Evolutionary conservation across 2,329 filamentous ascomycete genomes (phyloP), one percentile per base, ranked within the genome.

Genomic region (Sporothrix sp.): DNA sequence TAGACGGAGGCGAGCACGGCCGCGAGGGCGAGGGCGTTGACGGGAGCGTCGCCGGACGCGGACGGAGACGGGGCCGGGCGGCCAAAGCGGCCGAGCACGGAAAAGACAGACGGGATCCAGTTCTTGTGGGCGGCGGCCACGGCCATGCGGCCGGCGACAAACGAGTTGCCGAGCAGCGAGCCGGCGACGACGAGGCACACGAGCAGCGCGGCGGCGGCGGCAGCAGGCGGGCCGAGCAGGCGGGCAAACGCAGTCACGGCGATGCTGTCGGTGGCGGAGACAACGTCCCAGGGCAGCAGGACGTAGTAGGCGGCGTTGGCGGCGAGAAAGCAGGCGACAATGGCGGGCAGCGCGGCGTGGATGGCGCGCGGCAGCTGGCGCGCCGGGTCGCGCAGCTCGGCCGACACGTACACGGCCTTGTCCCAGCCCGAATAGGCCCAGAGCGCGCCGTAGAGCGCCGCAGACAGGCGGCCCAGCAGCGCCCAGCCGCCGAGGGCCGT

Each of bases 341-440:
- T 79, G 1, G 75, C 76, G 1, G 78, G 73, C 28, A 82, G 70
- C 0, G 80, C 76, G 0, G 72, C 73, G 60, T 82, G 80, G 60
- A 84, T 79, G 3, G 79, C 78, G 2, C 76, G 71, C 0, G 79
- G 80, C 0, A 84, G 69, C 56, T 79, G 75, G 16, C 67, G 68
- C 0, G 69, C 71, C 0, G 76, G 76, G 0, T 68, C 60, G 0
- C 68, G 71, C 7, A 79, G 67, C 58, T 79, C 76, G 0, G 74
- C 71, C 0, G 74, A 71, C 42, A 79, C 67, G 56, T 79, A 79
- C 46, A 78, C 72, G 3, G 74, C 75, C 73, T 82, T 82, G 50
- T 83, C 80, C 80, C 80, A 84, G 0, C 80, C 80, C 0, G 76
- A 79, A 53, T 82, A 84, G 0, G 76, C 79, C 79, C 79, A 84